These are phyloP conservation scores for Talaromyces sp. DNA, from an alignment of 2,329 filamentous ascomycete species.

Conservation along the genomic window DNA sequence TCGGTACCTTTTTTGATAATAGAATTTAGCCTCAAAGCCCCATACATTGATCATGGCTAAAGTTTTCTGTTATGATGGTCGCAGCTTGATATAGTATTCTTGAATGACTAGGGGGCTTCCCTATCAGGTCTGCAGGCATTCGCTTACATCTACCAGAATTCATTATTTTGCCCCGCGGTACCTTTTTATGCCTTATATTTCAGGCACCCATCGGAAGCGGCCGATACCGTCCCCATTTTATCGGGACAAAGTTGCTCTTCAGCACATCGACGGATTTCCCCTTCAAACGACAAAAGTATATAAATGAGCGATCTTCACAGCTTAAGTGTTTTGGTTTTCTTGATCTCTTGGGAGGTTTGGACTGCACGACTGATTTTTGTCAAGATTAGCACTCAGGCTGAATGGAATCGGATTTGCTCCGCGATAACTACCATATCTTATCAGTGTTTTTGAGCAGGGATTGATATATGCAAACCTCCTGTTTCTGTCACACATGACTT, in stretches of 20 bases:
- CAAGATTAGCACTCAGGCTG: not conserved
- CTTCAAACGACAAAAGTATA: not conserved
- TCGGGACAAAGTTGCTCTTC: not conserved
- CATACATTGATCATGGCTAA: too few relatives aligned
- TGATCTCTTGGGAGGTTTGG: not conserved
- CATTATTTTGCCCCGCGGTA: not conserved
- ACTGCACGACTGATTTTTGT: not conserved
- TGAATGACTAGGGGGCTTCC: too few relatives aligned
- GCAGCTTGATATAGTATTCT: too few relatives aligned
- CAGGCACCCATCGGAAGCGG: constrained; percentile 17
- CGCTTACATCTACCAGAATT: too few relatives aligned
- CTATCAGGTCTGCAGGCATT: too few relatives aligned
- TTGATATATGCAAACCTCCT: not conserved
- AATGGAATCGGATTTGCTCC: not conserved
- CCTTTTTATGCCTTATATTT: not conserved
- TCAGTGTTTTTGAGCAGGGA: not conserved
- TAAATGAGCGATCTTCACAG: not conserved
- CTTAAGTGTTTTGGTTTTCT: not conserved
- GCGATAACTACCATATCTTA: not conserved
- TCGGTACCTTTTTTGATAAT: too few relatives aligned
- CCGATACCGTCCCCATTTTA: constrained; percentile 15
- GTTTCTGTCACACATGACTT: not conserved
- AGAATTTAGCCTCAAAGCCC: too few relatives aligned
- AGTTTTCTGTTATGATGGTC: too few relatives aligned
- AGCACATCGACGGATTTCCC: not conserved